A percentile compares a stretch with the other conserved stretches of the same genome.
Evolutionary conservation across 2,329 filamentous ascomycete genomes (phyloP).

Genomic region (Helotiales sp.): DNA sequence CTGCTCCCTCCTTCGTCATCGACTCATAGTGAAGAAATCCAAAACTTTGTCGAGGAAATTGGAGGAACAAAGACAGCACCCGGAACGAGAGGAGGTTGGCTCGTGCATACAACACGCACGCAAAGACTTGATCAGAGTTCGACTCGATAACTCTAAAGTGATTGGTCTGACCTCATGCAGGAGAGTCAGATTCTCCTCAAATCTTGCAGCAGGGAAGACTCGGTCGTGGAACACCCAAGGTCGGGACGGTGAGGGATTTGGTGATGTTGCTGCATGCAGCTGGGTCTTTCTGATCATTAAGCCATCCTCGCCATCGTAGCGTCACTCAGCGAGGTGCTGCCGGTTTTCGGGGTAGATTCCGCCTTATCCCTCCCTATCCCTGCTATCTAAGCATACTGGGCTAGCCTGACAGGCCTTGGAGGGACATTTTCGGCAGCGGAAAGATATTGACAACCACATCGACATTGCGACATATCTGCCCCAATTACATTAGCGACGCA

Average conservation of each 20-base stretch:
- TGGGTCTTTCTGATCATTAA: neutral
- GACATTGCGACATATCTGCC: too few relatives aligned
- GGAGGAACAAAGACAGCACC: constrained; percentile 13
- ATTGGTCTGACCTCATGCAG: constrained; percentile 11
- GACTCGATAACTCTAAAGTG: constrained; percentile 8
- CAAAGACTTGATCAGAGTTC: constrained; percentile 13
- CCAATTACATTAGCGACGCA: too few relatives aligned
- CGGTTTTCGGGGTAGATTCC: too few relatives aligned
- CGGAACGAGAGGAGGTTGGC: constrained; percentile 23
- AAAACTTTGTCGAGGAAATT: neutral
- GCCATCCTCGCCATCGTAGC: neutral
- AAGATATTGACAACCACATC: too few relatives aligned
- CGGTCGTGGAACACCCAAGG: neutral
- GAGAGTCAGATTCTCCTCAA: neutral
- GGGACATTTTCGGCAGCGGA: neutral
- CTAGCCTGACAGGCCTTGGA: neutral
- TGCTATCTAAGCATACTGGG: too few relatives aligned
- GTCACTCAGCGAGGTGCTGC: neutral
- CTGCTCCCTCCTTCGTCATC: constrained; percentile 22
- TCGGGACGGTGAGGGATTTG: neutral
- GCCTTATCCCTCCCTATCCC: too few relatives aligned
- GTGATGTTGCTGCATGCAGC: neutral
- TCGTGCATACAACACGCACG: constrained; percentile 21
- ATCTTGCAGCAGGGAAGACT: neutral
- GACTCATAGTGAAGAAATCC: constrained; percentile 21